Conservation (phyloP, 805 yeast species). For the Yamadazyma akitaensis region DNA sequence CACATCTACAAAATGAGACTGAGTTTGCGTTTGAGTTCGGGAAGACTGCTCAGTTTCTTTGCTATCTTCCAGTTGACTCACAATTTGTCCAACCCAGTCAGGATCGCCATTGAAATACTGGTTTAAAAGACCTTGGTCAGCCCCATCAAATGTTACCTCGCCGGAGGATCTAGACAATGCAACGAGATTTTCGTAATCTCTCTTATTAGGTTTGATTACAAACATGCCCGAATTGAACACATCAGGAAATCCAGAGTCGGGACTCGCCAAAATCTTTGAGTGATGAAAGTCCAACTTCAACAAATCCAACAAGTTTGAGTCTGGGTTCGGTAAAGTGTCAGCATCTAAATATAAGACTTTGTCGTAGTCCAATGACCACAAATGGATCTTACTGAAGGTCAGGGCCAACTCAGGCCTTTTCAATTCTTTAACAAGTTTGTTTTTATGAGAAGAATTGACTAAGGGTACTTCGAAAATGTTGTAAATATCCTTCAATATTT, state of each 20-base stretch:
- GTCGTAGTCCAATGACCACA: constrained; percentile 51
- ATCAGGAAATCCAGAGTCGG: constrained; percentile 93
- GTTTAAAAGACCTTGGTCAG: constrained; percentile 88
- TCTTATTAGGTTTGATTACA: constrained; percentile 50
- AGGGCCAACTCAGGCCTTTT: constrained; percentile 51
- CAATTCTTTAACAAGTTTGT: constrained; percentile 32
- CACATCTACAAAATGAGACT: not conserved
- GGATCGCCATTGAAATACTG: constrained; percentile 56
- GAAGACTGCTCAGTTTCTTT: not conserved
- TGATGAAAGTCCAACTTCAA: constrained; percentile 22
- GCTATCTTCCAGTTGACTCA: not conserved
- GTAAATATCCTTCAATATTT: constrained; percentile 24
- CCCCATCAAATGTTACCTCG: constrained; percentile 66
- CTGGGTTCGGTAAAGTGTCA: constrained; percentile 50
- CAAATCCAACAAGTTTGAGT: constrained; percentile 25
- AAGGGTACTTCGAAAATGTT: constrained; percentile 28
- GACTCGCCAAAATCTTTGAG: constrained; percentile 49
- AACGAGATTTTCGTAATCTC: constrained; percentile 41
- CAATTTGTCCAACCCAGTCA: constrained; percentile 32
- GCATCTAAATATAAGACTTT: constrained; percentile 60
- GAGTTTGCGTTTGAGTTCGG: not conserved
- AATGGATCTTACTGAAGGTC: constrained; percentile 53
- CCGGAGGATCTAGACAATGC: constrained; percentile 17
- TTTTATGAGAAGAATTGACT: constrained; percentile 17
- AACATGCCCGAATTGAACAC: constrained; percentile 80